A percentile compares a stretch with the other conserved stretches of the same genome.
phyloP scores from a whole-genome alignment of 2,329 filamentous ascomycete species.

The Diplodia intermedia region DNA sequence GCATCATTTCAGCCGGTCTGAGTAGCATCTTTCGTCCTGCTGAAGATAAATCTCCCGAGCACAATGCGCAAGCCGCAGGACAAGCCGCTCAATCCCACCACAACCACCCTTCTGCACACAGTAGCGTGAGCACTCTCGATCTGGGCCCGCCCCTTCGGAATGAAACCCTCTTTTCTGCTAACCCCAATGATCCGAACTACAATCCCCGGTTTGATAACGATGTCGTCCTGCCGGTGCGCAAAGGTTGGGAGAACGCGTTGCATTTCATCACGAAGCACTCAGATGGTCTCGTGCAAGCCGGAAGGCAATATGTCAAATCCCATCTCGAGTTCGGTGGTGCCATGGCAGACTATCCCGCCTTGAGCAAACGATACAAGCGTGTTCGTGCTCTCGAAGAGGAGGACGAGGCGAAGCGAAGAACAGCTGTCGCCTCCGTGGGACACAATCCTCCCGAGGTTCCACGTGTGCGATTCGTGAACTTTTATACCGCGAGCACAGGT shows the following conservation, averaged over 20 bases:
- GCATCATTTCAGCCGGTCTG: conserved; percentile 82
- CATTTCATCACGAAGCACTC: conserved; percentile 86
- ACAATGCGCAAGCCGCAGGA: conserved; percentile 35
- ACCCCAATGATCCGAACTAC: conserved; percentile 66
- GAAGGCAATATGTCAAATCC: conserved; percentile 75
- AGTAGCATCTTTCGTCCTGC: conserved; percentile 73
- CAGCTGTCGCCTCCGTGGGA: conserved; percentile 39
- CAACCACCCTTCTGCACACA: conserved; percentile 31
- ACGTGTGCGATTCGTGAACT: conserved; percentile 82
- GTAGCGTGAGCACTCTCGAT: conserved; percentile 24
- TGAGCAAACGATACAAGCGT: conserved; percentile 72
- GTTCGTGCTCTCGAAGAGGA: conserved; percentile 76
- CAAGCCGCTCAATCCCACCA: conserved; percentile 10
- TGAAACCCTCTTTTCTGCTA: conserved; percentile 48
- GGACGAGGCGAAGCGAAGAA: conserved; percentile 53
- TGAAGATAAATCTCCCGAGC: conserved; percentile 28
- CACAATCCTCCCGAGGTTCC: conserved; percentile 43
- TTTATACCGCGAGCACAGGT: conserved; percentile 86
- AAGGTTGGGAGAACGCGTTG: conserved; percentile 69
- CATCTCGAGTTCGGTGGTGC: conserved; percentile 84
- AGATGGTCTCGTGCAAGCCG: conserved; percentile 72
- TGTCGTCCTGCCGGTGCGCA: conserved; percentile 69
- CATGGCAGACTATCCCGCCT: conserved; percentile 75
- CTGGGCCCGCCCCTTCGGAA: conserved; percentile 40
- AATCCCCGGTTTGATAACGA: conserved; percentile 81